These are phyloP conservation scores for Leccinum subgranulosum DNA, from an alignment of 768 basidiomycete genomes.

Conservation along the genomic window DNA sequence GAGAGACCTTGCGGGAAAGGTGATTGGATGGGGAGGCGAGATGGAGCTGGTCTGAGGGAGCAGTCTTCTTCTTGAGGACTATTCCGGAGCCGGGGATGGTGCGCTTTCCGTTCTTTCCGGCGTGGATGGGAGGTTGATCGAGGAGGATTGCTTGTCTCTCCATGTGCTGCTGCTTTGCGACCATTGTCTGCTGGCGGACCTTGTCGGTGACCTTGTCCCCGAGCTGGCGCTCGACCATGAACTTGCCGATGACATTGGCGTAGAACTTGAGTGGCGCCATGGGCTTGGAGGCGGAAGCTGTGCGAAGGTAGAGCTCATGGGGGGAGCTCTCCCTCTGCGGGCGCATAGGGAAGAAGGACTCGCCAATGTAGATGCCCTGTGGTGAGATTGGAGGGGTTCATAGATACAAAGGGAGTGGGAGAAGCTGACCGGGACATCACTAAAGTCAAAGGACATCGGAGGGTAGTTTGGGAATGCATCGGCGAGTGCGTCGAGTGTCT, in stretches of 20 bases:
- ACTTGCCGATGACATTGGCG: conserved; percentile 72
- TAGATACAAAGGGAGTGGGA: not conserved
- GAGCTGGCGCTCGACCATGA: conserved; percentile 63
- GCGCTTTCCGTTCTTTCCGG: conserved; percentile 42
- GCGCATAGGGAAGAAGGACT: conserved; percentile 59
- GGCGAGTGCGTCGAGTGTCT: conserved; percentile 62
- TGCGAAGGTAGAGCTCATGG: conserved; percentile 73
- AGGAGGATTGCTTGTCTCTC: conserved; percentile 46
- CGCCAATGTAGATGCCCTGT: conserved; percentile 67
- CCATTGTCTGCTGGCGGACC: conserved; percentile 45
- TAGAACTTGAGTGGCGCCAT: conserved; percentile 68
- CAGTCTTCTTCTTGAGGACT: conserved; percentile 24
- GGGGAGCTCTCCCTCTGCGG: conserved; percentile 49
- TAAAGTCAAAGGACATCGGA: conserved; percentile 60
- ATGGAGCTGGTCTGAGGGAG: conserved; percentile 29
- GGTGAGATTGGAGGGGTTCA: not conserved
- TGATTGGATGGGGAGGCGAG: conserved; percentile 28
- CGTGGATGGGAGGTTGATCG: conserved; percentile 35
- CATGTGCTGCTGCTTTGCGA: conserved; percentile 46
- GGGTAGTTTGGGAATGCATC: conserved; percentile 44
- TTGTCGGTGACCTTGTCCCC: conserved; percentile 40
- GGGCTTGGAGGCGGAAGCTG: conserved; percentile 54
- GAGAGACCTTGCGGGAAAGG: conserved; percentile 30
- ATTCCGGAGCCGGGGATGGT: conserved; percentile 34
- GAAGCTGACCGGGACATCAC: conserved; percentile 51